Conservation (phyloP, 176 grass and related monocot species). For the Oryza punctata region DNA sequence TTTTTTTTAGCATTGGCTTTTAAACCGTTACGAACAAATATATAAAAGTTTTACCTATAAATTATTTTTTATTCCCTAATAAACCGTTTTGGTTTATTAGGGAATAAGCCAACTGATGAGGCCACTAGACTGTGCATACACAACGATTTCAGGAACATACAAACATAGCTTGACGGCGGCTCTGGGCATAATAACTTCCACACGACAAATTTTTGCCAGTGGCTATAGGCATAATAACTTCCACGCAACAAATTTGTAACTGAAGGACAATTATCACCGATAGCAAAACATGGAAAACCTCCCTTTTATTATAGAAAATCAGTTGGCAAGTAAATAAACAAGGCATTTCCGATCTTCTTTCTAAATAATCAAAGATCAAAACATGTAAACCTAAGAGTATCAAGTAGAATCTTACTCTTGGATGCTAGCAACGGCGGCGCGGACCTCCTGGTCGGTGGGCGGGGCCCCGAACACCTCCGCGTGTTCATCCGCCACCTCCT, state of each 20-base stretch:
- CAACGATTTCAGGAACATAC: slow-evolving; percentile 3
- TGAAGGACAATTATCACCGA: not conserved
- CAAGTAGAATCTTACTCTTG: slow-evolving; percentile 54
- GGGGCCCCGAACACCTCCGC: slow-evolving; percentile 41
- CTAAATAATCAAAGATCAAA: not conserved
- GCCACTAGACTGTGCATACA: slow-evolving; percentile 9
- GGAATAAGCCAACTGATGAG: too few relatives aligned
- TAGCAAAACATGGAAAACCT: not conserved
- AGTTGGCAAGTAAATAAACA: not conserved
- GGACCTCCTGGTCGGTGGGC: slow-evolving; percentile 68
- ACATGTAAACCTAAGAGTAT: not conserved
- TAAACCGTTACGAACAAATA: too few relatives aligned
- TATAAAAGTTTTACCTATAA: too few relatives aligned
- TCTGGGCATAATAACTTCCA: slow-evolving; percentile 1
- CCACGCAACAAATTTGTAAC: not conserved
- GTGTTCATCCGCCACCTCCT: not conserved
- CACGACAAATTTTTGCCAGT: not conserved
- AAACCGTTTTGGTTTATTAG: too few relatives aligned
- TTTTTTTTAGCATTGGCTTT: too few relatives aligned
- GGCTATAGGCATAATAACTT: not conserved
- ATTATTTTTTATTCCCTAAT: too few relatives aligned
- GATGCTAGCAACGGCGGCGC: slow-evolving; percentile 67
- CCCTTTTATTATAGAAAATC: not conserved
- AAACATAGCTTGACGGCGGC: not conserved
- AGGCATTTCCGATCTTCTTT: slow-evolving; percentile 19